These are phyloP conservation scores for Arachis hypogaea DNA, from an alignment of 306 rosid species.

Conservation along the genomic window DNA sequence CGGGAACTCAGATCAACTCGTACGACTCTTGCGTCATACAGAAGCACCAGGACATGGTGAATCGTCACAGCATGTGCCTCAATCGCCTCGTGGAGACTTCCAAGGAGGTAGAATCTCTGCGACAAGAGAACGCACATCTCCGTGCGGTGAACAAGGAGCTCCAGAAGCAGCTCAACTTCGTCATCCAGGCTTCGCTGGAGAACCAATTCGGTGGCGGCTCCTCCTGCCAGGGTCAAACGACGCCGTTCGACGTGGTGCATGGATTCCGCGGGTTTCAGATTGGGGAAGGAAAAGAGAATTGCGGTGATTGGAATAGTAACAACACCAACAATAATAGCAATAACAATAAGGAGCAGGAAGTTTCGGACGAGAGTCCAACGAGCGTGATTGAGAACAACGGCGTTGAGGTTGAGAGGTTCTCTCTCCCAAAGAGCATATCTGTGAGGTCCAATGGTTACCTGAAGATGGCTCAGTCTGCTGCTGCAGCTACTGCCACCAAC, in stretches of 20 bases:
- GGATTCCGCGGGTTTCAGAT: conserved; percentile 45
- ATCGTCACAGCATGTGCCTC: conserved; percentile 80
- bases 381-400: conserved; percentile 61
- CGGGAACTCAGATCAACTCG: conserved; percentile 38
- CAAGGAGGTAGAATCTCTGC: conserved; percentile 73
- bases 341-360: conserved; percentile 39
- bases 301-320: conserved; percentile 46
- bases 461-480: conserved; percentile 55
- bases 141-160: conserved; percentile 69
- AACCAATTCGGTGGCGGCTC: conserved; percentile 46
- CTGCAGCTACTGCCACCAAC: conserved; percentile 37
- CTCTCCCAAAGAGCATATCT: conserved; percentile 92
- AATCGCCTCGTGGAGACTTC: conserved; percentile 65
- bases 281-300: conserved; percentile 51
- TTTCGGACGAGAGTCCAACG: conserved; percentile 64
- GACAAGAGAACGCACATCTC: conserved; percentile 71
- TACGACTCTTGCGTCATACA: conserved; percentile 60
- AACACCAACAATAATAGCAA: conserved; percentile 32
- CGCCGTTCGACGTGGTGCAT: conserved; percentile 45
- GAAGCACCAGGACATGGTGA: conserved; percentile 90
- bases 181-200: conserved; percentile 61
- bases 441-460: conserved; percentile 85
- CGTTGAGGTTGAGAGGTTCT: conserved; percentile 61
- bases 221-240: conserved; percentile 36
- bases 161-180: conserved; percentile 65